Evolutionary conservation across 2,329 filamentous ascomycete species (phyloP), one percentile per base, ranked within the genome.

Genomic region (Penicillium occitanis): DNA sequence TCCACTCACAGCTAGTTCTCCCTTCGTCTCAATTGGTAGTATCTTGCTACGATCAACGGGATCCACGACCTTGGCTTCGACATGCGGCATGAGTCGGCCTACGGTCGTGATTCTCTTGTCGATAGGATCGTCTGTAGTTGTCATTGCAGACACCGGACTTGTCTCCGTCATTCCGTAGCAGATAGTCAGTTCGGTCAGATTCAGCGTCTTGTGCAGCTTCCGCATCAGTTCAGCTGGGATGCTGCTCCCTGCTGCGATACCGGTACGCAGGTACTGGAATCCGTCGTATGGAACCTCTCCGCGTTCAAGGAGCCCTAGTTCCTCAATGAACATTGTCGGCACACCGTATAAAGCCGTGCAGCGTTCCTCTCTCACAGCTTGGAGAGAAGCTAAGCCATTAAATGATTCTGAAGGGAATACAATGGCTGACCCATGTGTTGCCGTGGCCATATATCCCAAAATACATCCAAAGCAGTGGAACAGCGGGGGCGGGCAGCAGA

Each of bases 121-220:
- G 2, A 92, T 81, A 0, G 91, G 88, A 74, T 97, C 93, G 19
- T 86, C 79, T 0, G 91, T 93, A 0, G 87, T 83, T 0, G 93
- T 97, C 93, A 97, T 97, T 69, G 86, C 87, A 6, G 82, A 84
- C 0, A 87, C 84, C 2, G 82, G 86, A 83, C 73, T 91, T 68
- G 93, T 97, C 79, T 97, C 93, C 1, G 93, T 97, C 93, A 96
- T 96, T 68, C 93, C 93, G 77, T 97, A 98, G 82, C 93, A 97
- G 69, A 97, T 97, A 0, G 93, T 94, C 25, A 98, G 80, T 65
- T 96, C 91, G 0, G 85, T 86, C 19, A 98, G 81, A 59, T 95
- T 95, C 8, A 98, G 82, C 1, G 82, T 84, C 28, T 84, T 84
- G 76, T 94, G 90, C 6, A 98, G 80, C 67, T 73, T 81, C 71